These are phyloP conservation scores for Nidula niveotomentosa DNA, from an alignment of 1,284 basidiomycete genomes.

Conservation along the genomic window DNA sequence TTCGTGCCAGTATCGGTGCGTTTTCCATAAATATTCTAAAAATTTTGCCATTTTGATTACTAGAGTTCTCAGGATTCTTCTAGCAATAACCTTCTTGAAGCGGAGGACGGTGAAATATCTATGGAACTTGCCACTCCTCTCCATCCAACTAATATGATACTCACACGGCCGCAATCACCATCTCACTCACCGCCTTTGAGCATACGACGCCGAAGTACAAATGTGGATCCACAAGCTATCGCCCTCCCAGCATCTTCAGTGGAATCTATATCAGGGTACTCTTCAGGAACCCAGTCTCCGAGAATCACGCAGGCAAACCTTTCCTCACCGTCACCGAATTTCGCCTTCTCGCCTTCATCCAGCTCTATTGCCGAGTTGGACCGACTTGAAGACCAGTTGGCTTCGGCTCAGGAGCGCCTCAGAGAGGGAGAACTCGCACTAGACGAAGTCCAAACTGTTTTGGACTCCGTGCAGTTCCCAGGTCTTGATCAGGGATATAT, in stretches of 20 bases:
- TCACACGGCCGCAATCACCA: constrained; percentile 7
- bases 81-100: constrained; percentile 9
- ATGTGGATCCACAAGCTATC: constrained; percentile 13
- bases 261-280: neutral
- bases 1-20: constrained; percentile 4
- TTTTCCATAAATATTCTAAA: too few species aligned
- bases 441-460: constrained; percentile 15
- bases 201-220: neutral
- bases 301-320: neutral
- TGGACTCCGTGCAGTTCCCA: constrained; percentile 9
- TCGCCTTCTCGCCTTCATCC: neutral
- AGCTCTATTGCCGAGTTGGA: constrained; percentile 7
- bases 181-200: neutral
- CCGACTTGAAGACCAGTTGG: constrained; percentile 19
- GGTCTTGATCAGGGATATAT: neutral
- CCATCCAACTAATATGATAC: constrained; percentile 30
- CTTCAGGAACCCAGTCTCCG: neutral
- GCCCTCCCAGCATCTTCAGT: constrained; percentile 20
- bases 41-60: too few species aligned
- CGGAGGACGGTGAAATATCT: constrained; percentile 38
- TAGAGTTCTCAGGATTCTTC: neutral
- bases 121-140: constrained; percentile 64
- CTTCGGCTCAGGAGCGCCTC: constrained; percentile 13
- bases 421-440: constrained; percentile 17
- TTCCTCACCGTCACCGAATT: neutral